phyloP scores from a whole-genome alignment of 768 basidiomycete species.

The Auricularia sp. region DNA sequence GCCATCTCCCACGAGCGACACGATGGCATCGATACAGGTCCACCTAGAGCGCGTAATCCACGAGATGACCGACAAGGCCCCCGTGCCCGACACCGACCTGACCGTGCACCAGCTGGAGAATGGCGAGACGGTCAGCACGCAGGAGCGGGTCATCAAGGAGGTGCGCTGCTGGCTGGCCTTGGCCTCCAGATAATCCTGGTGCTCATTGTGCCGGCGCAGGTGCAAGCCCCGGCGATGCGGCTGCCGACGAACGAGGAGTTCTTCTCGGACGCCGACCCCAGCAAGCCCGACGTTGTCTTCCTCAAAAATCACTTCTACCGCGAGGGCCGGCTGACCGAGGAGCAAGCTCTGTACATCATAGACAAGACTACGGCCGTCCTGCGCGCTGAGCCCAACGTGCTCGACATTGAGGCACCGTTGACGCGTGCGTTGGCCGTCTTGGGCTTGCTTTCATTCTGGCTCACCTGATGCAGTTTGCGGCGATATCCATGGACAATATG shows the following conservation, averaged over 20 bases:
- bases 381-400: conserved; percentile 76
- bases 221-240: conserved; percentile 94
- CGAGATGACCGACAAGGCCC: conserved; percentile 26
- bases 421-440: conserved; percentile 52
- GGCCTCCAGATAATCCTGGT: not conserved
- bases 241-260: conserved; percentile 91
- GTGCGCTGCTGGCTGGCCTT: conserved; percentile 33
- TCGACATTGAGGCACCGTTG: conserved; percentile 94
- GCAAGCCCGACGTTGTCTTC: conserved; percentile 91
- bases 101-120: conserved; percentile 90
- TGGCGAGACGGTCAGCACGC: conserved; percentile 82
- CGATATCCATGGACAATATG: conserved; percentile 99
- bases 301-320: conserved; percentile 99
- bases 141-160: conserved; percentile 94
- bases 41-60: conserved; percentile 18
- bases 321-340: conserved; percentile 87
- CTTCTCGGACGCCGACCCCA: conserved; percentile 72
- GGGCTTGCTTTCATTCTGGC: conserved; percentile 4
- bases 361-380: conserved; percentile 79
- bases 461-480: conserved; percentile 64
- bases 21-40: not conserved
- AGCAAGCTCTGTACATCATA: conserved; percentile 91
- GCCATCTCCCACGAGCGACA: not conserved
- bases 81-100: conserved; percentile 67
- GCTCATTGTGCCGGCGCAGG: conserved; percentile 34